Percentiles rank a stretch among this genome's conserved stretches.
Evolutionary conservation across 1,284 basidiomycete genomes (phyloP).

Genomic region (Rhodotorula sp.): DNA sequence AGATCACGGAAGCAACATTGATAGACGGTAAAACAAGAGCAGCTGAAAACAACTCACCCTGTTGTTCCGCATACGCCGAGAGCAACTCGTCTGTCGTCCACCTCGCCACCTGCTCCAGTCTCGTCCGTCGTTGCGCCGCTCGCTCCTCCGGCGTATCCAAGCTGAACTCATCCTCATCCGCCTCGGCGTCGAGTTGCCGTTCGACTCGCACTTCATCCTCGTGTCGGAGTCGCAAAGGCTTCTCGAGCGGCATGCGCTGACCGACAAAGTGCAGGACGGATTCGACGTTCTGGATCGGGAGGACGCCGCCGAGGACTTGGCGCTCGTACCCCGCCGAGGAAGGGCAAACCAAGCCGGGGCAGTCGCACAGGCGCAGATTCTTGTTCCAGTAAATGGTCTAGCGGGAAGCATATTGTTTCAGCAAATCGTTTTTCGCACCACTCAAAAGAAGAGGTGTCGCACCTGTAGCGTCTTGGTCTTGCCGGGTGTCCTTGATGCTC

Average conservation of each 20-base stretch:
- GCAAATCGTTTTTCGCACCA: slow-evolving; percentile 3
- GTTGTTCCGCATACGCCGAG: slow-evolving; percentile 68
- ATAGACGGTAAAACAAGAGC: background rate
- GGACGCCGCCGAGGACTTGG: slow-evolving; percentile 70
- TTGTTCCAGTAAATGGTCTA: slow-evolving; percentile 83
- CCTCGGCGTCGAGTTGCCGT: slow-evolving; percentile 45
- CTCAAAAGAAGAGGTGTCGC: slow-evolving; percentile 1
- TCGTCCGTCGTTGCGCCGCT: slow-evolving; percentile 25
- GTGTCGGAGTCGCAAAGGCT: slow-evolving; percentile 59
- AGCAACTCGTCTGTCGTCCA: slow-evolving; percentile 83
- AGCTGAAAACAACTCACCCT: slow-evolving; percentile 60
- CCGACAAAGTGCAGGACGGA: slow-evolving; percentile 56
- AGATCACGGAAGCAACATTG: background rate
- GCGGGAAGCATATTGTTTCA: background rate
- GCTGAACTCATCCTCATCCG: slow-evolving; percentile 50
- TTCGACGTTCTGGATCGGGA: slow-evolving; percentile 79
- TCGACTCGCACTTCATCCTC: slow-evolving; percentile 47
- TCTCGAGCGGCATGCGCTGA: slow-evolving; percentile 72
- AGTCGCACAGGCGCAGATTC: slow-evolving; percentile 77
- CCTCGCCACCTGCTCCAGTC: slow-evolving; percentile 38
- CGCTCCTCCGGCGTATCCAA: slow-evolving; percentile 43
- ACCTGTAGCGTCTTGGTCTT: slow-evolving; percentile 56
- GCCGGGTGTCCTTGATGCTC: slow-evolving; percentile 83
- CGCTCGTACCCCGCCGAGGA: slow-evolving; percentile 43
- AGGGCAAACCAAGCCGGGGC: slow-evolving; percentile 58